Evolutionary conservation across 305 asterid species (phyloP), one percentile per base, ranked within the genome.

Genomic region (Ajuga reptans): DNA sequence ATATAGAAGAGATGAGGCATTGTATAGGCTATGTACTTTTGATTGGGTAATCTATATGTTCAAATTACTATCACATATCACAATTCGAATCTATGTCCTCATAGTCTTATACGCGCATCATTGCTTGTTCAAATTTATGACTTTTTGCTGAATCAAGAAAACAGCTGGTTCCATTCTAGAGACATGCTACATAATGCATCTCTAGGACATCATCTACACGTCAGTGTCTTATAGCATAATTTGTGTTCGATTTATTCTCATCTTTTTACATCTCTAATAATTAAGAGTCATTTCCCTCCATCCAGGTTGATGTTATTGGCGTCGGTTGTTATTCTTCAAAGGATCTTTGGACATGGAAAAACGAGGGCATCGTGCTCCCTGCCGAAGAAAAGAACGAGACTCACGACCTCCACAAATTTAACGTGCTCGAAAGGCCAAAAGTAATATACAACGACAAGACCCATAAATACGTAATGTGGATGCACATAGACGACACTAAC

Each of bases 321-420:
- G 98, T 94, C 8, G 90, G 98, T 67, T 94, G 98, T 76, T 94
- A 94, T 70, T 94, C 99, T 33, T 94, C 99, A 0, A 91, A 84
- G 73, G 93, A 94, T 81, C 82, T 94, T 50, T 89, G 97, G 97
- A 83, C 85, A 31, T 94, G 99, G 99, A 83, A 88, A 81, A 89
- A 89, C 8, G 96, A 89, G 78, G 99, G 99, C 14, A 84, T 94
- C 12, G 97, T 91, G 27, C 89, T 94, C 7, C 78, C 96, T 1
- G 92, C 95, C 0, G 96, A 91, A 71, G 93, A 83, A 64, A 74
- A 65, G 24, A 74, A 91, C 15, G 89, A 83, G 79, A 82, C 86
- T 11, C 97, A 85, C 18, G 99, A 94, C 80, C 89, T 94, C 65
- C 84, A 89, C 91, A 83, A 72, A 64, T 81, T 75, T 62, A 94